Evolutionary conservation across 2,329 filamentous ascomycete species (phyloP), one percentile per base, ranked within the genome.

Genomic region (Rosellinia necatrix): DNA sequence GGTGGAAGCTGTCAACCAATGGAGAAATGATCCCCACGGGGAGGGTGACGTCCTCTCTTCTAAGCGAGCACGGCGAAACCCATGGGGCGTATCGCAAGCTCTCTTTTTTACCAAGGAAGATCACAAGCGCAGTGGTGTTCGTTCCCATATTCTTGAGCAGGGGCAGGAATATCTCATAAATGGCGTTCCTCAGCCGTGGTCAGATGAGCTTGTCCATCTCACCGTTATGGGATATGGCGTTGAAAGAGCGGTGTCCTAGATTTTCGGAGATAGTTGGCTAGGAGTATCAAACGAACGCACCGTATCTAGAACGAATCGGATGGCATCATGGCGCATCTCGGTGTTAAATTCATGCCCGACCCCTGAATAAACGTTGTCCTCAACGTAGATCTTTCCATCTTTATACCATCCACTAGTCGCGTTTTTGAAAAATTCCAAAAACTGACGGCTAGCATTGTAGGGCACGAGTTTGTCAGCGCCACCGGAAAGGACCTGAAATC

Each of bases 391-490:
- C 0, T 74, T 72, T 0, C 82, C 77, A 15, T 86, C 81, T 2
- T 77, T 75, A 56, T 77, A 87, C 80, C 78, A 87, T 6, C 71
- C 70, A 2, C 66, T 70, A 3, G 71, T 74, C 0, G 84, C 84
- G 6, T 76, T 72, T 67, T 85, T 83, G 53, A 94, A 72, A 59
- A 86, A 82, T 0, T 78, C 71, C 19, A 90, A 60, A 59, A 93
- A 89, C 0, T 82, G 78, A 67, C 81, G 76, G 3, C 80, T 80
- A 51, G 78, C 81, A 21, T 74, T 72, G 64, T 90, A 89, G 12
- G 90, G 89, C 13, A 94, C 90, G 3, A 93, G 72, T 65, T 85
- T 86, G 67, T 94, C 90, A 1, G 76, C 81, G 0, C 76, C 85
- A 2, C 89, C 89, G 1, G 84, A 87, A 55, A 88, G 81, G 35